phyloP scores from a whole-genome alignment of 331 rosid genomes.

The Arachis monticola region DNA sequence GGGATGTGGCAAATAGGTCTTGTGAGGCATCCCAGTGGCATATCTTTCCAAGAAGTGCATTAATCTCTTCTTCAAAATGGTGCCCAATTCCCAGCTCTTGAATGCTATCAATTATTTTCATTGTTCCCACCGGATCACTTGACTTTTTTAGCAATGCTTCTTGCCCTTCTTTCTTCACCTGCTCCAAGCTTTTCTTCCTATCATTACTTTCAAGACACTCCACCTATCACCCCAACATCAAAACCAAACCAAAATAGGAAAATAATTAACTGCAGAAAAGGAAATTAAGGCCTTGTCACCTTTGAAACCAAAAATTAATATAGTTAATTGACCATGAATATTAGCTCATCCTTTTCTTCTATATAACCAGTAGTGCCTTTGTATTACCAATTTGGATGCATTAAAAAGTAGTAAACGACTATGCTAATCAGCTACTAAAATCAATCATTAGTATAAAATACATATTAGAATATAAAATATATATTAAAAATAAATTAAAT shows the following conservation, averaged over 20 bases:
- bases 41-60: neutral
- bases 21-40: constrained; percentile 27
- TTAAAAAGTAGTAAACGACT: too few species aligned
- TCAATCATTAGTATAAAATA: too few species aligned
- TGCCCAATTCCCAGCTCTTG: constrained; percentile 48
- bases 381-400: too few species aligned
- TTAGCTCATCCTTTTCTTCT: too few species aligned
- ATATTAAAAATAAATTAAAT: too few species aligned
- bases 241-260: neutral
- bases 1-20: constrained; percentile 47
- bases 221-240: constrained; percentile 10
- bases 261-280: neutral
- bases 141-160: constrained; percentile 22
- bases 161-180: constrained; percentile 14
- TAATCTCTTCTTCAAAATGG: constrained; percentile 42
- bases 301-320: neutral
- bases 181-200: constrained; percentile 18
- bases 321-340: too few species aligned
- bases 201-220: neutral
- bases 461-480: too few species aligned
- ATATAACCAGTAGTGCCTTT: too few species aligned
- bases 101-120: constrained; percentile 47
- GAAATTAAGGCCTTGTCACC: neutral
- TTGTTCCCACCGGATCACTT: constrained; percentile 15
- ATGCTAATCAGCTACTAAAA: too few species aligned